Conservation (phyloP, 1,284 basidiomycete genomes). For the Cutaneotrichosporon arboriforme region DNA sequence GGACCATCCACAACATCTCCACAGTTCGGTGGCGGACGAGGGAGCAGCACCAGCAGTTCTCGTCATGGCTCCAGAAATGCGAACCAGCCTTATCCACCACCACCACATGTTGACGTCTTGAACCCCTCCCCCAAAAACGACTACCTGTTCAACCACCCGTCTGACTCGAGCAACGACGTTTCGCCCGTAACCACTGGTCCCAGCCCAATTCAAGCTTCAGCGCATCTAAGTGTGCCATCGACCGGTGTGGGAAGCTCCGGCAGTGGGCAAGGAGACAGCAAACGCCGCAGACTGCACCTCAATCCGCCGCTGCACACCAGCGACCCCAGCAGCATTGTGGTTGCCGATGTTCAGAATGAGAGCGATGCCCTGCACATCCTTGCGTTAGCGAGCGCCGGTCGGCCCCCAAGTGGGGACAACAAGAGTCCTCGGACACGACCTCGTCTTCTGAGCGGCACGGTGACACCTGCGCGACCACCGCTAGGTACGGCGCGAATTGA, state of each 20-base stretch:
- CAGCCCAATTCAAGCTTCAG: background rate
- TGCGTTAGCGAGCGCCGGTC: slow-evolving; percentile 38
- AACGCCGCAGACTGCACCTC: slow-evolving; percentile 31
- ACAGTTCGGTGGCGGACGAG: background rate
- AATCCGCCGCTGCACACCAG: slow-evolving; percentile 33
- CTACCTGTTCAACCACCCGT: slow-evolving; percentile 20
- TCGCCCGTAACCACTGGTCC: slow-evolving; percentile 9
- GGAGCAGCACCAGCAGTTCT: no score
- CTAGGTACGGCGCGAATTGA: slow-evolving; percentile 16
- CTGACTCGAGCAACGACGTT: slow-evolving; percentile 15
- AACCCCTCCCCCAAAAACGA: slow-evolving; percentile 12
- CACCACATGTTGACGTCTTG: slow-evolving; percentile 12
- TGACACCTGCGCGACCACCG: background rate
- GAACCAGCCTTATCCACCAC: slow-evolving; percentile 1
- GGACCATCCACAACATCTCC: background rate
- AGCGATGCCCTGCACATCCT: slow-evolving; percentile 46
- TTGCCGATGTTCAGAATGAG: slow-evolving; percentile 48
- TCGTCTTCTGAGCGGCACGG: background rate
- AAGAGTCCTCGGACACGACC: background rate
- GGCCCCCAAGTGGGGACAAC: slow-evolving; percentile 5
- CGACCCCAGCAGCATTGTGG: slow-evolving; percentile 43
- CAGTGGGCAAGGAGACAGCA: slow-evolving; percentile 5
- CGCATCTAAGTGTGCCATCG: background rate
- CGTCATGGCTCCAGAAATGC: background rate
- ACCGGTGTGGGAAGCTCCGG: background rate